Base-by-base conservation (phyloP, 306 rosid species). In the Boehmeria nivea region DNA sequence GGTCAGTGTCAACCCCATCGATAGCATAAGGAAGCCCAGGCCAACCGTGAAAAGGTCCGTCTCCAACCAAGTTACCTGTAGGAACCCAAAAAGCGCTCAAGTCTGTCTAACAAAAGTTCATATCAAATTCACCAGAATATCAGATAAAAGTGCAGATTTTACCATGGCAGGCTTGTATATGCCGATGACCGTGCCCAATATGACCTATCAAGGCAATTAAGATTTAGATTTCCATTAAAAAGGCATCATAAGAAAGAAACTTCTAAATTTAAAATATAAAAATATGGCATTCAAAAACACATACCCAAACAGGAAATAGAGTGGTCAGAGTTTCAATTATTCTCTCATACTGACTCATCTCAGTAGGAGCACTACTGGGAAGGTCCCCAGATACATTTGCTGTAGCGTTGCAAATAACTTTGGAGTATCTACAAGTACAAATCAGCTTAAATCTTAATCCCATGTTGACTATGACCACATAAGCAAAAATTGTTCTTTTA, bases 1-100 rank as follows among this genome's bases (percentile, higher is more conserved):
- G 31, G 91, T 87, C 80, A 90, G 74, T 34, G 98, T 91, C 78
- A 84, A 73, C 47, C 98, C 98, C 98, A 91, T 87, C 3, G 96
- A 91, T 51, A 91, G 85, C 96, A 91, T 91, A 51, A 91, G 98
- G 71, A 91, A 84, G 55, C 98, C 98, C 55, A 84, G 71, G 49
- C 87, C 91, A 67, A 87, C 66, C 18, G 96, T 87, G 66, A 91
- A 91, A 39, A 91, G 83, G 70, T 91, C 96, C 13, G 79, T 84
- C 84, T 75, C 72, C 87, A 91, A 69, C 98, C 98, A 87, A 52
- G 93, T 84, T 60, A 91, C 95, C 95, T 84, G 79, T 54, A 73
- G 63, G 62, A 67, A 62, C 40, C 73, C 61, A 27, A 64, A 50
- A 64, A 19, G 34, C 49, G 68, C 8, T 59, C 23, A 43, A 60